Evolutionary conservation across 2,329 filamentous ascomycete genomes (phyloP).

Genomic region (Colletotrichum filicis): DNA sequence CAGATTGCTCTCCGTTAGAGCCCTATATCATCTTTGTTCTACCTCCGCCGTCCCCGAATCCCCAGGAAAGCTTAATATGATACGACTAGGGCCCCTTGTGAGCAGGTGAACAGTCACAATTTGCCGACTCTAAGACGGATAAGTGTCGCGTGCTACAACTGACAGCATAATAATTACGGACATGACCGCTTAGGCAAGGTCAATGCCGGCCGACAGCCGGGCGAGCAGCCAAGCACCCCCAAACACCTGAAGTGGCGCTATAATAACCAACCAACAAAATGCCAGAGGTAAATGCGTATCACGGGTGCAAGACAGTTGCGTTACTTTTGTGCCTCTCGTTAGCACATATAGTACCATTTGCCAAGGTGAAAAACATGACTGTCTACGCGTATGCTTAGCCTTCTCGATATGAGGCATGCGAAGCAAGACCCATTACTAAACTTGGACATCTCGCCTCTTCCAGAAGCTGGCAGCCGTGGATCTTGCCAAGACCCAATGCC

Average conservation of each 20-base stretch:
- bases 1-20: not conserved
- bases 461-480: not conserved
- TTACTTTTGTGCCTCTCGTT: not conserved
- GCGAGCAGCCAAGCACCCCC: not conserved
- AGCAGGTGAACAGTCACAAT: not conserved
- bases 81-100: not conserved
- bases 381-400: not conserved
- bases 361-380: not conserved
- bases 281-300: not conserved
- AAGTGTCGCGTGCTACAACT: slow-evolving; percentile 24
- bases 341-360: not conserved
- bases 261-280: not conserved
- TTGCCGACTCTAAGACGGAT: not conserved
- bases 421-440: not conserved
- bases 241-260: not conserved
- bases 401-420: not conserved
- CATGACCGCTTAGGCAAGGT: slow-evolving; percentile 11
- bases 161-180: slow-evolving; percentile 26
- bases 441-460: too few species aligned
- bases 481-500: not conserved
- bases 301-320: not conserved
- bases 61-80: slow-evolving; percentile 31
- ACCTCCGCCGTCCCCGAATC: slow-evolving; percentile 11
- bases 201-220: slow-evolving; percentile 6
- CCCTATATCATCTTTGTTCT: not conserved